These are phyloP conservation scores for Xylariaceae sp. DNA, from an alignment of 2,329 filamentous ascomycete genomes.

Conservation along the genomic window DNA sequence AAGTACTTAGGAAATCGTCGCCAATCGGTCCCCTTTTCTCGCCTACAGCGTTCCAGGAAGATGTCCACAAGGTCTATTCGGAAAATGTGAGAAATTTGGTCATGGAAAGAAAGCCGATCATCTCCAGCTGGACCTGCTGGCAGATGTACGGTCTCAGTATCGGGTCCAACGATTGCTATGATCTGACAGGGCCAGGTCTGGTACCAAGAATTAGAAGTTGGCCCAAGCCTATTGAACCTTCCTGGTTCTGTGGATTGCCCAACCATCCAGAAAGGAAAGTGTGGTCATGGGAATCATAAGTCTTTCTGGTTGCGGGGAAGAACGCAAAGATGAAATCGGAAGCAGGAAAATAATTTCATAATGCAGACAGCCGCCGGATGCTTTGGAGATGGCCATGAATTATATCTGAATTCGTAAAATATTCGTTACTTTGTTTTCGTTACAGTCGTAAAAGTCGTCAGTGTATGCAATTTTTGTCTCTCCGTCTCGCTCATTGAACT, in stretches of 20 bases:
- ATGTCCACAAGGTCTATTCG: no score
- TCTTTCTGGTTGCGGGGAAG: constrained; percentile 1
- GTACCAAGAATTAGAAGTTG: no score
- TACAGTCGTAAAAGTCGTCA: constrained; percentile 27
- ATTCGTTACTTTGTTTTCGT: constrained; percentile 26
- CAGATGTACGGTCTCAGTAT: no score
- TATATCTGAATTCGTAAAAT: no score
- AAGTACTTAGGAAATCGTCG: no score
- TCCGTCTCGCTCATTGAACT: constrained; percentile 21
- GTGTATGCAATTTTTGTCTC: constrained; percentile 31
- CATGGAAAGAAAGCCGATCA: no score
- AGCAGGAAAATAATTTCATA: constrained; percentile 10
- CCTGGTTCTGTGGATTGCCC: constrained; percentile 26
- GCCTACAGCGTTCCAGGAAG: no score
- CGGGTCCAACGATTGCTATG: no score
- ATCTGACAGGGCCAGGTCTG: no score
- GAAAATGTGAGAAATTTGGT: no score
- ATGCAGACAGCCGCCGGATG: constrained; percentile 11
- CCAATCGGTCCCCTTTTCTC: no score
- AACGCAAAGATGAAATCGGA: constrained; percentile 12
- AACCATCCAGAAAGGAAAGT: constrained; percentile 2
- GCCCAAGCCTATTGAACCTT: constrained; percentile 20
- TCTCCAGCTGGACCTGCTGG: no score
- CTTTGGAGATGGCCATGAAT: constrained; percentile 8
- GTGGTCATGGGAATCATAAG: constrained; percentile 12